Conservation (phyloP, 495 filamentous ascomycete genomes). For the Aspergillus mulundensis region DNA sequence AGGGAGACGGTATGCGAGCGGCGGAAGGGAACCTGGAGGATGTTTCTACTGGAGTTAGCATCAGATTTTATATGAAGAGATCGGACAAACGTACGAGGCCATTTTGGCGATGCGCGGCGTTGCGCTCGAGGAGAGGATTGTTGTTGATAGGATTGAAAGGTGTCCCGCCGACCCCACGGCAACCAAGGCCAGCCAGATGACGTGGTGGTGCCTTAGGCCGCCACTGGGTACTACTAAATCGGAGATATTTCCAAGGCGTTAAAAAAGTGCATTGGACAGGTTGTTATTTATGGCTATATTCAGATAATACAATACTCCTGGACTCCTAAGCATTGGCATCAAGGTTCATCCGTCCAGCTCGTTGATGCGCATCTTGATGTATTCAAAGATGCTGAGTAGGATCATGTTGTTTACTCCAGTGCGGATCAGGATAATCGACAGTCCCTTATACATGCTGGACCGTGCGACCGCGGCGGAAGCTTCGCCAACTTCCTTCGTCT, state of each 20-base stretch:
- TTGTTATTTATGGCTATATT: slow-evolving; percentile 1
- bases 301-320: slow-evolving; percentile 7
- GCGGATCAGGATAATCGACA: slow-evolving; percentile 45
- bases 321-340: not conserved
- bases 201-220: slow-evolving; percentile 23
- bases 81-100: slow-evolving; percentile 35
- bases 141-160: slow-evolving; percentile 34
- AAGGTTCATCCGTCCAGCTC: slow-evolving; percentile 23
- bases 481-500: slow-evolving; percentile 42
- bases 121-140: slow-evolving; percentile 16
- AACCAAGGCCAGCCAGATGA: slow-evolving; percentile 28
- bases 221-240: not conserved
- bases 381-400: slow-evolving; percentile 44
- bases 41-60: slow-evolving; percentile 28
- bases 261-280: not conserved
- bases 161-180: slow-evolving; percentile 23
- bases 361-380: slow-evolving; percentile 41
- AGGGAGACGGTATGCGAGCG: slow-evolving; percentile 72
- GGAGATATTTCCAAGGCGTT: not conserved
- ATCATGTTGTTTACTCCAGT: slow-evolving; percentile 50
- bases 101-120: slow-evolving; percentile 26
- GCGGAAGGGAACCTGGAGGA: slow-evolving; percentile 77
- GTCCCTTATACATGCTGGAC: slow-evolving; percentile 48
- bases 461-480: slow-evolving; percentile 41
- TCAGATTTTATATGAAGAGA: not conserved